A percentile compares a stretch with the other conserved stretches of the same genome.
phyloP scores from a whole-genome alignment of 176 grass and related monocot species.

The Neostapfia colusana region DNA sequence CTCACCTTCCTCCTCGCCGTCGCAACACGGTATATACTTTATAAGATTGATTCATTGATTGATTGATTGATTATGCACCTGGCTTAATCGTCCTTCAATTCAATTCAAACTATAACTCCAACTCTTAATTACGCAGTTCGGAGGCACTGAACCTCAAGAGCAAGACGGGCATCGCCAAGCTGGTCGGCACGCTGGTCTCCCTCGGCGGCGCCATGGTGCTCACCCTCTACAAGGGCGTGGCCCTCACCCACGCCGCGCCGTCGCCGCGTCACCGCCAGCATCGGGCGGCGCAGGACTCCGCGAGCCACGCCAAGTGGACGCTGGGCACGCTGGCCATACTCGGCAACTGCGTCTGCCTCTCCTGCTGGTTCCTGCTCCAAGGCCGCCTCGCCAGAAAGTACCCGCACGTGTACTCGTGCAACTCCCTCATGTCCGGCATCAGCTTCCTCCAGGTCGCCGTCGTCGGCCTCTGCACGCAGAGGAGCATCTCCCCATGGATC shows the following conservation, averaged over 20 bases:
- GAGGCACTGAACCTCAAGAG: constrained; percentile 55
- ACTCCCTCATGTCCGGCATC: constrained; percentile 67
- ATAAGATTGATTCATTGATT: too few relatives aligned
- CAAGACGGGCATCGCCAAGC: constrained; percentile 60
- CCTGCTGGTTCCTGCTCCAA: constrained; percentile 84
- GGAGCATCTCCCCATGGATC: constrained; percentile 57
- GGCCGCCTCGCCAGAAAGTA: constrained; percentile 68
- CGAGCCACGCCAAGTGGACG: constrained; percentile 53
- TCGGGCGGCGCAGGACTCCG: neutral
- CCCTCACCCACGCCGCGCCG: constrained; percentile 33
- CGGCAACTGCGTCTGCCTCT: constrained; percentile 61
- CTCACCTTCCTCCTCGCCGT: constrained; percentile 81
- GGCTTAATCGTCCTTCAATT: too few relatives aligned
- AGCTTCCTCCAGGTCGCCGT: constrained; percentile 77
- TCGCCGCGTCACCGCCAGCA: neutral
- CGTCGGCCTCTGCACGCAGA: constrained; percentile 59
- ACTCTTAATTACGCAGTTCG: constrained; percentile 27
- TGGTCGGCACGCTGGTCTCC: constrained; percentile 61
- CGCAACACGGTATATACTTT: constrained; percentile 59
- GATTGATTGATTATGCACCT: too few relatives aligned
- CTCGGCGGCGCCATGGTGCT: constrained; percentile 73
- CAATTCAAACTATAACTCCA: too few relatives aligned
- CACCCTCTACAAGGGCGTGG: constrained; percentile 65
- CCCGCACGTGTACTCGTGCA: constrained; percentile 81
- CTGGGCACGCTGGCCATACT: constrained; percentile 71